Evolutionary conservation across 345 rosid species (phyloP).

Genomic region (Rubroshorea leprosula): DNA sequence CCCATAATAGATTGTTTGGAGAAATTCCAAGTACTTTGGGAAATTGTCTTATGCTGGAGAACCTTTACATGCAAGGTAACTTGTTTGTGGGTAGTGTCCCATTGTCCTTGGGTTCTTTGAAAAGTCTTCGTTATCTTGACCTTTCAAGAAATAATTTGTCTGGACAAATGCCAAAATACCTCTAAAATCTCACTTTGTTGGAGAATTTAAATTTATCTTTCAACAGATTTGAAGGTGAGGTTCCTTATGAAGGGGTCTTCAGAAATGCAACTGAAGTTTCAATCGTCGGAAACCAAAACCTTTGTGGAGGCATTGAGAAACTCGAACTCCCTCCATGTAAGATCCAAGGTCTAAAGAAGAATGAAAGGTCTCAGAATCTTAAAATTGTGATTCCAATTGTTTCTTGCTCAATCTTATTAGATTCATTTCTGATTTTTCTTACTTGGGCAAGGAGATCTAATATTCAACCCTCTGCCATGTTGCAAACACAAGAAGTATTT

Average conservation of each 20-base stretch:
- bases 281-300: conserved; percentile 9
- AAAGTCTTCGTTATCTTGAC: conserved; percentile 12
- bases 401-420: background rate
- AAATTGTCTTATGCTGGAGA: conserved; percentile 12
- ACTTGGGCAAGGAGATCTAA: background rate
- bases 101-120: conserved; percentile 10
- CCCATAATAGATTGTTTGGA: conserved; percentile 17
- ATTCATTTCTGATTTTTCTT: background rate
- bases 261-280: conserved; percentile 10
- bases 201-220: conserved; percentile 15
- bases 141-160: conserved; percentile 19
- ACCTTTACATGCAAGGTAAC: conserved; percentile 1
- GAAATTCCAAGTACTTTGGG: conserved; percentile 17
- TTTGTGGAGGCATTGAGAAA: conserved; percentile 13
- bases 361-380: background rate
- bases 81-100: conserved; percentile 17
- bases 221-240: conserved; percentile 18
- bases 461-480: background rate
- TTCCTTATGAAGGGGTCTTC: conserved; percentile 16
- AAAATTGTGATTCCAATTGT: background rate
- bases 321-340: conserved; percentile 11
- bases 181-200: background rate
- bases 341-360: background rate
- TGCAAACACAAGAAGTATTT: background rate
- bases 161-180: conserved; percentile 16